A percentile compares a stretch with the other conserved stretches of the same genome.
These are phyloP conservation scores for Lycium ferocissimum DNA, from an alignment of 257 asterid genomes.

Conservation along the genomic window DNA sequence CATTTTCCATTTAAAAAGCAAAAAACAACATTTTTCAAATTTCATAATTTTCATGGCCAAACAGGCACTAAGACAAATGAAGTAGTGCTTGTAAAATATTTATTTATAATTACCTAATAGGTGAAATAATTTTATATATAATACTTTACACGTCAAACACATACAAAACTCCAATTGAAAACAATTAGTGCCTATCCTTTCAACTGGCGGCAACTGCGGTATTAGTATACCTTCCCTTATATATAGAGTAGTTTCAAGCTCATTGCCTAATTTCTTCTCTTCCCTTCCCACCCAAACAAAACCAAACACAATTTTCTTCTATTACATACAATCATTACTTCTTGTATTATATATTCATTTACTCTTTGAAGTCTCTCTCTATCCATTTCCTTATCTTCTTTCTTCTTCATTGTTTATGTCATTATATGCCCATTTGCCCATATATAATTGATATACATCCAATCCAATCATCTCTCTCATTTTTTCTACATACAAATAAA, in stretches of 20 bases:
- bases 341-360: not conserved
- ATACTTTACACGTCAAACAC: too few species aligned
- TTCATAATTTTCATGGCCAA: too few species aligned
- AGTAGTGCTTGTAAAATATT: too few species aligned
- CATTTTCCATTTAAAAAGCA: too few species aligned
- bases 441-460: not conserved
- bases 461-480: not conserved
- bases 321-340: not conserved
- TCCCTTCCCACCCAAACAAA: not conserved
- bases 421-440: not conserved
- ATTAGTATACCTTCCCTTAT: not conserved
- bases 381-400: not conserved
- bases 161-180: too few species aligned
- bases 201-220: not conserved
- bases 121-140: too few species aligned
- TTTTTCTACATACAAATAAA: not conserved
- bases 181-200: too few species aligned
- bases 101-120: too few species aligned
- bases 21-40: too few species aligned
- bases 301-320: not conserved
- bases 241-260: slow-evolving; percentile 41
- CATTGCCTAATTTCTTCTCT: slow-evolving; percentile 29
- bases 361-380: not conserved
- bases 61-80: too few species aligned
- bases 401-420: not conserved